Percentiles rank a stretch among this genome's conserved stretches.
phyloP scores from a whole-genome alignment of 1,284 basidiomycete species.

The Golubevia sp. region DNA sequence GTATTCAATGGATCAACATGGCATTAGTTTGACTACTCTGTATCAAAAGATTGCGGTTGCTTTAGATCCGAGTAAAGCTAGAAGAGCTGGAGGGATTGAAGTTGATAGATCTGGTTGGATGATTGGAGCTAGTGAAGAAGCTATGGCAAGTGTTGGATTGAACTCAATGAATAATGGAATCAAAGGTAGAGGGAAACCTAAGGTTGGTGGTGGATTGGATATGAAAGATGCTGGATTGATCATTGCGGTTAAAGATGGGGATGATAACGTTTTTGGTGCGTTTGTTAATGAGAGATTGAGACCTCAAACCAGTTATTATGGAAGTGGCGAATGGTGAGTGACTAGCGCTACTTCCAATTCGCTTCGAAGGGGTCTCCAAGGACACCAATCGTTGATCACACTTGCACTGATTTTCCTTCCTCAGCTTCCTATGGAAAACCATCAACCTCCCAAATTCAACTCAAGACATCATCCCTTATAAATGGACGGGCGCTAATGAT shows the following conservation, averaged over 20 bases:
- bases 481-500: conserved; percentile 86
- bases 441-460: background rate
- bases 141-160: too few relatives aligned
- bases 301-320: conserved; percentile 48
- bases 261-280: conserved; percentile 55
- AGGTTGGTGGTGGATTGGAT: conserved; percentile 26
- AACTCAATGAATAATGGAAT: too few relatives aligned
- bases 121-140: too few relatives aligned
- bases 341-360: background rate
- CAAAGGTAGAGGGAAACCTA: background rate
- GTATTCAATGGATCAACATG: conserved; percentile 93
- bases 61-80: too few relatives aligned
- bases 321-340: conserved; percentile 41
- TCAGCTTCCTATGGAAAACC: background rate
- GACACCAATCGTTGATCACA: background rate
- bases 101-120: too few relatives aligned
- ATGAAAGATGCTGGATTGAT: conserved; percentile 45
- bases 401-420: background rate
- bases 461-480: conserved; percentile 69
- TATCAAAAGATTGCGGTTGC: background rate
- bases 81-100: too few relatives aligned
- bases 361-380: background rate
- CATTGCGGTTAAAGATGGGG: conserved; percentile 41
- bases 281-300: conserved; percentile 52
- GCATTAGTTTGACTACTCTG: conserved; percentile 86